These are phyloP conservation scores for Malassezia cuniculi DNA, from an alignment of 1,284 basidiomycete species.

Conservation along the genomic window DNA sequence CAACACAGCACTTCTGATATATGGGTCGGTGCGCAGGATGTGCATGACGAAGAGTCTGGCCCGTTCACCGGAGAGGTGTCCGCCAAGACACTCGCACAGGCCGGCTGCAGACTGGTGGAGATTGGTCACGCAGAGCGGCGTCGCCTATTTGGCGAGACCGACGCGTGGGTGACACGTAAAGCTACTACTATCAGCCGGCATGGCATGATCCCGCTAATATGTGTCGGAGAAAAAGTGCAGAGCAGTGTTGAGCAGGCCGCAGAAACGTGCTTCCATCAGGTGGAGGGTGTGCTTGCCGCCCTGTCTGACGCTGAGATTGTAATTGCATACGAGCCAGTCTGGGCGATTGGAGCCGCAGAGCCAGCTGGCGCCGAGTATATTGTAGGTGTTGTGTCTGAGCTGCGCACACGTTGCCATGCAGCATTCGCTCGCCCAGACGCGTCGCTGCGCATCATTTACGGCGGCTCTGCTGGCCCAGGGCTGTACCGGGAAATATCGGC, in stretches of 20 bases:
- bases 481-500: constrained; percentile 28
- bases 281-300: constrained; percentile 19
- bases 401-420: constrained; percentile 14
- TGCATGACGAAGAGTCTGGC: constrained; percentile 24
- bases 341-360: constrained; percentile 33
- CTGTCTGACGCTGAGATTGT: constrained; percentile 19
- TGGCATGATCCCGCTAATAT: constrained; percentile 31
- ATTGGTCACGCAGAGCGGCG: constrained; percentile 37
- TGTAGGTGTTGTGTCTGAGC: constrained; percentile 30
- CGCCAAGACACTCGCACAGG: constrained; percentile 25
- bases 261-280: constrained; percentile 33
- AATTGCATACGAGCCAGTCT: constrained; percentile 38
- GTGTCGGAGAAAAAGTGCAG: constrained; percentile 26
- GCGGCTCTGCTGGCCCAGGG: constrained; percentile 33
- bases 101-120: constrained; percentile 30
- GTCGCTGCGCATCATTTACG: constrained; percentile 29
- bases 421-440: constrained; percentile 16
- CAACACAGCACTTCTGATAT: constrained; percentile 7
- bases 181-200: constrained; percentile 21
- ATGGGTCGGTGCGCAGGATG: constrained; percentile 32
- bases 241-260: constrained; percentile 19
- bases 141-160: constrained; percentile 31
- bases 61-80: constrained; percentile 39
- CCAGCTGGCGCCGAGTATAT: constrained; percentile 33
- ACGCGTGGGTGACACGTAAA: constrained; percentile 28